A percentile compares a stretch with the other conserved stretches of the same genome.
Conservation (phyloP, 1,284 basidiomycete species). For the Mycocalia duriaeana region DNA sequence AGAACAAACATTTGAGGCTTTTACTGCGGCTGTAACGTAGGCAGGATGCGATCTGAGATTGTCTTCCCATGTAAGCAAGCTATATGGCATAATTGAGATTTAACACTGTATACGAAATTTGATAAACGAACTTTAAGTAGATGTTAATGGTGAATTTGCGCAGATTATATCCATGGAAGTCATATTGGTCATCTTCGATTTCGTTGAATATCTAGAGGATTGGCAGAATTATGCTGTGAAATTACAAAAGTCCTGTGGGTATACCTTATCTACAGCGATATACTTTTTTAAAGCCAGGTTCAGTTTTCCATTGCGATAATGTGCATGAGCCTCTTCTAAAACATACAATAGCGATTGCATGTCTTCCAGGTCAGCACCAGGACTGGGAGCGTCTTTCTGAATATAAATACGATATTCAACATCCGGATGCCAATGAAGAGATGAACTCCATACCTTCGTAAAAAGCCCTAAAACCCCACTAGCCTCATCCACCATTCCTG, state of each 20-base stretch:
- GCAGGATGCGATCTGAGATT: slow-evolving; percentile 68
- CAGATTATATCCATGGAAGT: slow-evolving; percentile 95
- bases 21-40: slow-evolving; percentile 74
- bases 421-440: not conserved
- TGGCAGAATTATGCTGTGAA: not conserved
- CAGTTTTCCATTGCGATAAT: slow-evolving; percentile 61
- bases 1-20: slow-evolving; percentile 54
- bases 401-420: slow-evolving; percentile 6
- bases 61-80: slow-evolving; percentile 84
- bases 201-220: slow-evolving; percentile 70
- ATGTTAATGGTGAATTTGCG: slow-evolving; percentile 86
- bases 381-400: slow-evolving; percentile 79
- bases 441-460: slow-evolving; percentile 59
- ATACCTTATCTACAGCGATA: slow-evolving; percentile 69
- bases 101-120: slow-evolving; percentile 4
- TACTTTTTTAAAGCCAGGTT: slow-evolving; percentile 88
- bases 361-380: slow-evolving; percentile 84
- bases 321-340: slow-evolving; percentile 76
- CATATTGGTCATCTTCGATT: slow-evolving; percentile 94
- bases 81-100: slow-evolving; percentile 26
- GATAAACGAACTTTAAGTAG: slow-evolving; percentile 68
- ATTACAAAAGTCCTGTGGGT: slow-evolving; percentile 6
- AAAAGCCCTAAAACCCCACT: slow-evolving; percentile 75
- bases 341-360: slow-evolving; percentile 95
- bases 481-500: slow-evolving; percentile 75